Evolutionary conservation across 1,284 basidiomycete genomes (phyloP).

Genomic region (Rhizopogon parksii): DNA sequence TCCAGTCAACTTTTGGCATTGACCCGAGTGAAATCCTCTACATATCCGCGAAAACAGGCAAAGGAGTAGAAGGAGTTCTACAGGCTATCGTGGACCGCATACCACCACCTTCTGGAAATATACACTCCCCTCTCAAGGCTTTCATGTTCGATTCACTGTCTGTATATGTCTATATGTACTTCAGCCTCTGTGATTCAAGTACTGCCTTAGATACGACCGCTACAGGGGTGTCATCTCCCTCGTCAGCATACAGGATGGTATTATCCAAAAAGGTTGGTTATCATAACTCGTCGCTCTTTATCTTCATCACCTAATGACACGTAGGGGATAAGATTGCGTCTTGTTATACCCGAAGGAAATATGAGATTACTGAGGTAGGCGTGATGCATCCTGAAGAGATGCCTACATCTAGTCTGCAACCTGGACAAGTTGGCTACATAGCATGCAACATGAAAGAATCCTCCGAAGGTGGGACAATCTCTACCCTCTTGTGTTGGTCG

Average conservation of each 20-base stretch:
- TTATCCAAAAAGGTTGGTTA: constrained; percentile 53
- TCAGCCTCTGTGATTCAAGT: not conserved
- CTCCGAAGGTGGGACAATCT: constrained; percentile 65
- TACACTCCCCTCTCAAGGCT: constrained; percentile 63
- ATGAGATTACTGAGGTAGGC: constrained; percentile 89
- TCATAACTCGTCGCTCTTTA: not conserved
- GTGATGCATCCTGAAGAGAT: constrained; percentile 90
- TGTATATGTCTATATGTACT: constrained; percentile 25
- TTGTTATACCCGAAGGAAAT: constrained; percentile 81
- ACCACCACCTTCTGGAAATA: constrained; percentile 61
- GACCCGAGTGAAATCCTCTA: constrained; percentile 64
- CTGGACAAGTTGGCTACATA: constrained; percentile 89
- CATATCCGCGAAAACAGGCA: constrained; percentile 91
- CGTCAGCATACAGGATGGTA: constrained; percentile 69
- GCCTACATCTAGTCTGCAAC: constrained; percentile 60
- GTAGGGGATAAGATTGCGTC: constrained; percentile 86
- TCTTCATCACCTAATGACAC: not conserved
- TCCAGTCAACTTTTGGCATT: constrained; percentile 77
- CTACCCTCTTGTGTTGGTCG: not conserved
- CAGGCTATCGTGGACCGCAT: constrained; percentile 77
- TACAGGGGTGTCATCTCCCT: constrained; percentile 96
- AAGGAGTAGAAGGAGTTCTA: constrained; percentile 72
- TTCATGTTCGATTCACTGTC: constrained; percentile 92
- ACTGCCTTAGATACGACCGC: constrained; percentile 74
- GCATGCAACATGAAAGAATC: constrained; percentile 98